Evolutionary conservation across 2,329 filamentous ascomycete species (phyloP).

Genomic region (Leptosphaerulina australis): DNA sequence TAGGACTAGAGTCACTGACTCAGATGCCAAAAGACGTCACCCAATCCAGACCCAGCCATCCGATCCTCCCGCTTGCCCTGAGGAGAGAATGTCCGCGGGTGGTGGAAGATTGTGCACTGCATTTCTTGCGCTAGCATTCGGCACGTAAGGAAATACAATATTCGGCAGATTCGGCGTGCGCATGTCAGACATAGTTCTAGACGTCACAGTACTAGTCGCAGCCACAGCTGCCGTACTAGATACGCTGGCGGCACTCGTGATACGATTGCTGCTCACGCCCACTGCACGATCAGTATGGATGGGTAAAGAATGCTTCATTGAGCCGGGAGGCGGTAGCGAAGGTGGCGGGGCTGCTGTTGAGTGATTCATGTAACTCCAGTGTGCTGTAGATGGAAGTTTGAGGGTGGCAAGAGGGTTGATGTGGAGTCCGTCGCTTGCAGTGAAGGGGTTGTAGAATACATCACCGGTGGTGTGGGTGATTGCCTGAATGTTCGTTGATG

Average conservation of each 20-base stretch:
- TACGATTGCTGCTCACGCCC: too few relatives aligned
- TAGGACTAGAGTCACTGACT: too few relatives aligned
- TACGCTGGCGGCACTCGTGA: background rate
- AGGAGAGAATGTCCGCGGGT: slow-evolving; percentile 41
- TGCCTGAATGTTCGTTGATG: background rate
- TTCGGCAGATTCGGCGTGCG: slow-evolving; percentile 40
- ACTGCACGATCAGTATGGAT: too few relatives aligned
- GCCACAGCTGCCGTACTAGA: background rate
- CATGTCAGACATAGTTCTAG: slow-evolving; percentile 8
- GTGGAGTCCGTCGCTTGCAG: slow-evolving; percentile 32
- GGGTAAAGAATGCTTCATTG: background rate
- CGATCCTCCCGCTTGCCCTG: slow-evolving; percentile 8
- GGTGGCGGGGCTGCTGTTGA: background rate
- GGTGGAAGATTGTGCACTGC: slow-evolving; percentile 40
- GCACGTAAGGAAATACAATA: slow-evolving; percentile 41
- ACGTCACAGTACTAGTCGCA: background rate
- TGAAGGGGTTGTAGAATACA: slow-evolving; percentile 19
- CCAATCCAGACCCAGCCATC: slow-evolving; percentile 25
- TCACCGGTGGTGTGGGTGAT: slow-evolving; percentile 4
- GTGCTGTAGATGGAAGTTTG: slow-evolving; percentile 27
- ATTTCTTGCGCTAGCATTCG: slow-evolving; percentile 32
- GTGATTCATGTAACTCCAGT: slow-evolving; percentile 14
- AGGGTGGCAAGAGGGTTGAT: slow-evolving; percentile 42
- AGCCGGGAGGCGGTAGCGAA: slow-evolving; percentile 2
- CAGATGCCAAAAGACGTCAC: background rate